Evolutionary conservation across 768 basidiomycete species (phyloP).

Genomic region (Brasilioporus rufonigricans): DNA sequence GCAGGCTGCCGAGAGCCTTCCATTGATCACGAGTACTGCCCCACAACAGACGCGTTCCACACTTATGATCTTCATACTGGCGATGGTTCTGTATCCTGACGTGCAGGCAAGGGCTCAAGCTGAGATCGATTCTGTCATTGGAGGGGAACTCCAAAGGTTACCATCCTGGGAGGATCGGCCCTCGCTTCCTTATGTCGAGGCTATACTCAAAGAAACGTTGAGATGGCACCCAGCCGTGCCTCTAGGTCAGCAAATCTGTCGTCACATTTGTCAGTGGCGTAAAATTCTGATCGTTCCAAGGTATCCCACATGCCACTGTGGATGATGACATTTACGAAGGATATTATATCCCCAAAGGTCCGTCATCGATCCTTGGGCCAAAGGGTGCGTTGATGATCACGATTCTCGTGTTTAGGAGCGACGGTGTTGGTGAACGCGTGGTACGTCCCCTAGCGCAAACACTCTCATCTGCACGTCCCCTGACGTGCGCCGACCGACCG

Average conservation of each 20-base stretch:
- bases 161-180: constrained; percentile 19
- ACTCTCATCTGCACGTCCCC: neutral
- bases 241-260: constrained; percentile 4
- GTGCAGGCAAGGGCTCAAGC: constrained; percentile 20
- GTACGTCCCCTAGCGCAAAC: constrained; percentile 3
- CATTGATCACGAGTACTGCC: constrained; percentile 6
- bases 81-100: constrained; percentile 26
- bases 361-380: constrained; percentile 7
- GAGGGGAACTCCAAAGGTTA: constrained; percentile 19
- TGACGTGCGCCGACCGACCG: neutral
- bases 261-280: neutral
- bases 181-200: constrained; percentile 22
- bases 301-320: constrained; percentile 33
- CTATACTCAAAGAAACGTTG: constrained; percentile 22
- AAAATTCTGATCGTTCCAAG: constrained; percentile 6
- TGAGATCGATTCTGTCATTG: constrained; percentile 19
- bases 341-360: constrained; percentile 52
- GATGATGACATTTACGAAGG: constrained; percentile 43
- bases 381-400: neutral
- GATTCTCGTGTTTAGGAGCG: constrained; percentile 9
- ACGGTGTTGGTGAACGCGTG: constrained; percentile 21
- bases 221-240: constrained; percentile 23
- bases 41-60: constrained; percentile 19
- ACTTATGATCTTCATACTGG: constrained; percentile 20
- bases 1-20: neutral